Conservation (phyloP, 129 eudicot genomes). For the Escallonia herrerae region DNA sequence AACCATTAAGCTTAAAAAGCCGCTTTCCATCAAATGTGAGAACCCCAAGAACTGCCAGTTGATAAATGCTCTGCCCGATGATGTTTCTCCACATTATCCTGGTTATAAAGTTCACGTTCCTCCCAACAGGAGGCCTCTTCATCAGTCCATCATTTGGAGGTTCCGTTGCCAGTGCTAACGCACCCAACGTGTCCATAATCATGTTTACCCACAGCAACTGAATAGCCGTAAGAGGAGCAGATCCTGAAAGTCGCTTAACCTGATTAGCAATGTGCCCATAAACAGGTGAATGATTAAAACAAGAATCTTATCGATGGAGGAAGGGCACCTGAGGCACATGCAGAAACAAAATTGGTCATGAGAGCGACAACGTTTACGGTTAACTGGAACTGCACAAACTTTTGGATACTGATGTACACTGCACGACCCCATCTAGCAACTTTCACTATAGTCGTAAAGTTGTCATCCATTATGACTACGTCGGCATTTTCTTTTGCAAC, state of each 20-base stretch:
- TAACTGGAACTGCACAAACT: conserved; percentile 87
- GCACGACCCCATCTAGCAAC: conserved; percentile 96
- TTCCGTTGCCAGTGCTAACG: conserved; percentile 88
- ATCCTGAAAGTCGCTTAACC: conserved; percentile 34
- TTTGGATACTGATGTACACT: conserved; percentile 87
- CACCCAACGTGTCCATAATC: conserved; percentile 94
- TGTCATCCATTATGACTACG: conserved; percentile 88
- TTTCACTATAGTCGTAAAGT: conserved; percentile 73
- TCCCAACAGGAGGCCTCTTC: conserved; percentile 67
- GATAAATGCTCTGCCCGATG: conserved; percentile 75
- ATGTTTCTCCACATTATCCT: conserved; percentile 81
- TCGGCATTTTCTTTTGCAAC: conserved; percentile 98
- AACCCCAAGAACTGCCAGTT: conserved; percentile 49
- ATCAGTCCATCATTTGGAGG: conserved; percentile 82
- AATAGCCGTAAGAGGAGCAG: conserved; percentile 88
- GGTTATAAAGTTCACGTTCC: conserved; percentile 59
- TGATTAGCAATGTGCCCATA: too few species aligned
- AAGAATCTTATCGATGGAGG: background rate
- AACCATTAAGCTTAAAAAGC: conserved; percentile 44
- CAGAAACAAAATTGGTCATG: conserved; percentile 75
- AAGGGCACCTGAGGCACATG: conserved; percentile 62
- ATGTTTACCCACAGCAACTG: conserved; percentile 91
- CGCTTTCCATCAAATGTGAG: conserved; percentile 53
- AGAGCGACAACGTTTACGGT: conserved; percentile 87
- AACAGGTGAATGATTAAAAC: too few species aligned